Conservation (phyloP, 2,329 filamentous ascomycete genomes). For the Cadophora luteo-olivacea region DNA sequence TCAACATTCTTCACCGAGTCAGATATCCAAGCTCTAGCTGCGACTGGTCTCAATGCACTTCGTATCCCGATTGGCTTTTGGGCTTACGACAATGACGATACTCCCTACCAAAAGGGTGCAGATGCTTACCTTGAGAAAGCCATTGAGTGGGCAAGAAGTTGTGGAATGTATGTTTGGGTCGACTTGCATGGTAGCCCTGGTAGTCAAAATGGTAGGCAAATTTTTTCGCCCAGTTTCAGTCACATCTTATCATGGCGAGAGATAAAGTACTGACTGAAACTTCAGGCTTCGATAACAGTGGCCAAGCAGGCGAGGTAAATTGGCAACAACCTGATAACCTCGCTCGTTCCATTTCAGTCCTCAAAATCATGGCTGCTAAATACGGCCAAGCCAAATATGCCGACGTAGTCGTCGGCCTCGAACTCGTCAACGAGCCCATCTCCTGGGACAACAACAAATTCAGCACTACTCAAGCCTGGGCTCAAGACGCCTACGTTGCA, state of each 20-base stretch:
- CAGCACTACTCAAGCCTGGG: constrained; percentile 45
- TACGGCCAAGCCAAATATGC: constrained; percentile 48
- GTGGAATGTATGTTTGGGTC: constrained; percentile 59
- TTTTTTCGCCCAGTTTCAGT: not conserved
- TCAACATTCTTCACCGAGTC: constrained; percentile 27
- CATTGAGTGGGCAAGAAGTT: constrained; percentile 58
- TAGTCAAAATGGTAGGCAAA: constrained; percentile 56
- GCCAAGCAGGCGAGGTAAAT: constrained; percentile 51
- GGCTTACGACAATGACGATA: constrained; percentile 58
- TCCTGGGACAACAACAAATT: constrained; percentile 47
- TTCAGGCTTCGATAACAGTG: constrained; percentile 62
- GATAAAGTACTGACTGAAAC: not conserved
- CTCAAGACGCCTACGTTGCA: constrained; percentile 45
- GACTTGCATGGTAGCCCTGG: constrained; percentile 62
- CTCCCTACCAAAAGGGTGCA: constrained; percentile 57
- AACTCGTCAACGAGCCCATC: constrained; percentile 51
- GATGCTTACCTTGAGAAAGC: constrained; percentile 59
- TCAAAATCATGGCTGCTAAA: constrained; percentile 48
- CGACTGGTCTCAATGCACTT: constrained; percentile 62
- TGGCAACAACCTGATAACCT: constrained; percentile 50
- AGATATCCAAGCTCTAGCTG: constrained; percentile 52
- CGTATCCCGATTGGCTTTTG: constrained; percentile 65
- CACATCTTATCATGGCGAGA: not conserved
- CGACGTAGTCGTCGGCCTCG: constrained; percentile 49
- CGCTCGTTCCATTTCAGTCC: constrained; percentile 45